Conservation (phyloP, 805 yeast species). For the Kodamaea nitidulidarum region DNA sequence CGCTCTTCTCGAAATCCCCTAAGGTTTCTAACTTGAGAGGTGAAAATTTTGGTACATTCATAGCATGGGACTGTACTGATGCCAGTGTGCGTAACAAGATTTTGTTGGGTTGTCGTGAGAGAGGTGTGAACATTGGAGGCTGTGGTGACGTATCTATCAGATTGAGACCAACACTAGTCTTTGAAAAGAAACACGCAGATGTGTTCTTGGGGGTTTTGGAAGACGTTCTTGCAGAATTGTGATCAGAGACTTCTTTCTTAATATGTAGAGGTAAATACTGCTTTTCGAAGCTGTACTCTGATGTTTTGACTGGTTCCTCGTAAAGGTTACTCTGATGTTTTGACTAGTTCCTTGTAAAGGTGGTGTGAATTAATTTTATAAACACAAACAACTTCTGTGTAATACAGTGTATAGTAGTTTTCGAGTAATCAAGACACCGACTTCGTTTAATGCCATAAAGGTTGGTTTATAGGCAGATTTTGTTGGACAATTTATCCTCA, state of each 20-base stretch:
- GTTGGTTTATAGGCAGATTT: too few relatives aligned
- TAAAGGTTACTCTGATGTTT: too few relatives aligned
- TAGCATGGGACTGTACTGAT: slow-evolving; percentile 56
- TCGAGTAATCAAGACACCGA: too few relatives aligned
- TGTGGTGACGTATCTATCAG: slow-evolving; percentile 58
- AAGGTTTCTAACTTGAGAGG: slow-evolving; percentile 54
- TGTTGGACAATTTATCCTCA: too few relatives aligned
- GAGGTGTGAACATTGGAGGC: slow-evolving; percentile 66
- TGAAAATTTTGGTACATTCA: slow-evolving; percentile 58
- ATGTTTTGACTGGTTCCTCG: too few relatives aligned
- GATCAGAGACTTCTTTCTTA: neutral
- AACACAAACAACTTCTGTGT: too few relatives aligned
- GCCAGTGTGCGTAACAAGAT: slow-evolving; percentile 44
- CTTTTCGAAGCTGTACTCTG: too few relatives aligned
- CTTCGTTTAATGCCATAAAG: too few relatives aligned
- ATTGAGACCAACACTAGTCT: slow-evolving; percentile 62
- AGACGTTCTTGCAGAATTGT: slow-evolving; percentile 17
- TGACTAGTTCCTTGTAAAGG: too few relatives aligned
- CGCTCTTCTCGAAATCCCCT: slow-evolving; percentile 37
- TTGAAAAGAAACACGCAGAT: slow-evolving; percentile 60
- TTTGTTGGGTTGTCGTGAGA: slow-evolving; percentile 41
- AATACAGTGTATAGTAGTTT: too few relatives aligned
- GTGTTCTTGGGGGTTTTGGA: slow-evolving; percentile 45
- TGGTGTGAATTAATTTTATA: too few relatives aligned
- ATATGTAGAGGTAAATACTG: too few relatives aligned